Base-by-base conservation (phyloP, 2,329 filamentous ascomycete genomes). In the Myriosclerotinia curreyana region DNA sequence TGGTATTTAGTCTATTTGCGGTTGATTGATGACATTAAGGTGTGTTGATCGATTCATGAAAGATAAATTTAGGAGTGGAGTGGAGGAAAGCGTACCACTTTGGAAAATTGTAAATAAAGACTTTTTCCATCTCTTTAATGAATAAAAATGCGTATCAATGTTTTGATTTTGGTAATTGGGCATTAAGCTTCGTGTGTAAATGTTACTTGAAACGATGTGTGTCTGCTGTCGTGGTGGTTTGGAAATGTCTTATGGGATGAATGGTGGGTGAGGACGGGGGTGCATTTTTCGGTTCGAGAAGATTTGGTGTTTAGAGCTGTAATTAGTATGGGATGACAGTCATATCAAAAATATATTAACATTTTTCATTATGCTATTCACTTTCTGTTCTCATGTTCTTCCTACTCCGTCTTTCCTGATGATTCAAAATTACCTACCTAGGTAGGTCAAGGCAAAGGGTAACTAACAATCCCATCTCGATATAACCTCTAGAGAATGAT, bases 41-140 rank as follows among this genome's bases (percentile, higher is more conserved):
- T 28, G 46, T 28, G 46, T 36, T 20, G 14, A 42, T 59, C 42
- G 38, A 38, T 48, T 59, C 42, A 59, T 59, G 55, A 59, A 59
- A 59, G 55, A 59, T 48, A 59, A 59, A 48, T 59, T 48, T 59
- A 25, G 25, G 40, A 20, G 36, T 62, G 49, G 46, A 54, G 59
- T 49, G 31, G 54, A 55, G 59, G 38, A 38, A 62, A 59, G 55
- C 42, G 44, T 59, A 59, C 55, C 51, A 62, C 48, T 56, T 62
- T 62, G 60, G 60, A 62, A 62, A 62, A 54, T 38, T 56, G 60
- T 58, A 56, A 44, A 62, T 62, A 62, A 40, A 62, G 40, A 44
- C 51, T 62, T 55, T 34, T 38, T 34, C 42, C 36, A 22, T 34
- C n/a, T 62, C 49, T 38, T 28, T 46, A 46, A 58, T 49, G 50